Base-by-base conservation (phyloP, 129 eudicot genomes). In the Saposhnikovia divaricata region DNA sequence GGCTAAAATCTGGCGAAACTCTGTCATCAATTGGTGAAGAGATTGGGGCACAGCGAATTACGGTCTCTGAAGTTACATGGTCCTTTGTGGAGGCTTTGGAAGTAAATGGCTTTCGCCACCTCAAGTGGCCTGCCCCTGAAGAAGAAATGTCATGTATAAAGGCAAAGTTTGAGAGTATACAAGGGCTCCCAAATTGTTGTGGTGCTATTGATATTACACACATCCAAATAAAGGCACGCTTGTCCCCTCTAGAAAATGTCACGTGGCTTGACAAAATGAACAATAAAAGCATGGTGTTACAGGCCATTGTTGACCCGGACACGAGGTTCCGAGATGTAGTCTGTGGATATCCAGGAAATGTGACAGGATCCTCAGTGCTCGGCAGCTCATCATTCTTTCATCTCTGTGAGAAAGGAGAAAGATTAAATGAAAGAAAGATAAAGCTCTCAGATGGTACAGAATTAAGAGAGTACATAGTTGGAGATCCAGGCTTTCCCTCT, bases 111-210 rank as follows among this genome's bases (percentile, higher is more conserved):
- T 82, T 88, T 77, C 86, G 77, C 75, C 98, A 93, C 83, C 84
- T 93, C 70, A 89, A 80, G 31, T 88, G 98, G 98, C 97, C 98
- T 16, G 81, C 89, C 40, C 69, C 84, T 14, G 86, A 85, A 61
- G 34, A 31, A 31, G 89, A 88, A 82, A 80, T 88, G 87, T 4
- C 84, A 0, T 73, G 77, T 13, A 87, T 93, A 39, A 91, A 93
- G 74, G 74, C 83, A 59, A 83, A 89, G 83, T 93, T 93, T 75
- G 91, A 91, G 81, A 87, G 83, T 38, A 84, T 91, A 9, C 84
- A 87, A 81, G 97, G 95, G 80, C 87, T 93, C 47, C 98, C 97
- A 0, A 93, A 93, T 76, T 93, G 98, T 80, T 93, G 98, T 81
- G 98, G 97, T 0, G 98, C 91, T 1, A 88, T 93, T 66, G 98